Evolutionary conservation across 306 rosid genomes (phyloP).

Genomic region (Rosa multiflora): DNA sequence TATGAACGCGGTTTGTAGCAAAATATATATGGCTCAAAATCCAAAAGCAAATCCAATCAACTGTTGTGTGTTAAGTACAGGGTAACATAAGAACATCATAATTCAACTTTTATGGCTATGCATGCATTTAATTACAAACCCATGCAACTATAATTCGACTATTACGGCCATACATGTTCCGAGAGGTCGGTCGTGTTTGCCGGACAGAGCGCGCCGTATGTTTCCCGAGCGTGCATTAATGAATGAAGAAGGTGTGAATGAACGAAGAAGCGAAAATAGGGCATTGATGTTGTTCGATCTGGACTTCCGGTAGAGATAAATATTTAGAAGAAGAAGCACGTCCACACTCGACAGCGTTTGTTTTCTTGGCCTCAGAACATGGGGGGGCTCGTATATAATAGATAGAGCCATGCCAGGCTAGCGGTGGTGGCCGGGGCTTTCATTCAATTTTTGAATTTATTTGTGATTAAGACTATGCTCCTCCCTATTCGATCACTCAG

Average conservation of each 20-base stretch:
- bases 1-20: neutral
- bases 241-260: neutral
- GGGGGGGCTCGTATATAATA: neutral
- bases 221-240: neutral
- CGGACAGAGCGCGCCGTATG: neutral
- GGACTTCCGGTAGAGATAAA: neutral
- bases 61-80: neutral
- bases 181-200: neutral
- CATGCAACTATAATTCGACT: neutral
- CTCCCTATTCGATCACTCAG: neutral
- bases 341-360: neutral
- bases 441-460: neutral
- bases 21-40: neutral
- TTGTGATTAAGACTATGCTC: constrained; percentile 3
- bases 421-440: neutral
- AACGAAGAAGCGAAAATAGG: neutral
- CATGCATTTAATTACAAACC: neutral
- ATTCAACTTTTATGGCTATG: neutral
- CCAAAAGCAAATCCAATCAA: neutral
- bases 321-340: neutral
- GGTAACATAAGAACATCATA: neutral
- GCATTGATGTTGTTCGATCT: neutral
- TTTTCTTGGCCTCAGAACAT: constrained; percentile 1
- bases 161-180: neutral
- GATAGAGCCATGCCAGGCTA: neutral